These are phyloP conservation scores for Colletotrichum horii DNA, from an alignment of 2,329 filamentous ascomycete species.

Conservation along the genomic window DNA sequence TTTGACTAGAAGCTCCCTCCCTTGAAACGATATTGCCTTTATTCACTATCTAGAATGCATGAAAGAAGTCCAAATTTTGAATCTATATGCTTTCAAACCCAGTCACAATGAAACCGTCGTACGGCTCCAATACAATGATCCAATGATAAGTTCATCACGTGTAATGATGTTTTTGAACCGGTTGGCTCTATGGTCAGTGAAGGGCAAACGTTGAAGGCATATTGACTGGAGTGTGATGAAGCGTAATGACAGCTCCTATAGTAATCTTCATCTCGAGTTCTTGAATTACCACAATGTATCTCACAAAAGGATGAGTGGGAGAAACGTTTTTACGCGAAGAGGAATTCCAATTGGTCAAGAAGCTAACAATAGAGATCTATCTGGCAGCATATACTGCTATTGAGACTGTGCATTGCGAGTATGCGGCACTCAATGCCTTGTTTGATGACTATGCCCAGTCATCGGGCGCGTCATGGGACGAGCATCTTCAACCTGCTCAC, in stretches of 20 bases:
- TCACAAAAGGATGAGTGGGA: background rate
- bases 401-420: background rate
- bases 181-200: background rate
- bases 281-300: background rate
- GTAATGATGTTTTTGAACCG: background rate
- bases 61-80: too few relatives aligned
- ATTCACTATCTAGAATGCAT: background rate
- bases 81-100: too few relatives aligned
- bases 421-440: background rate
- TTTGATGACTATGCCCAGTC: background rate
- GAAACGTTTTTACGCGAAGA: background rate
- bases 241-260: background rate
- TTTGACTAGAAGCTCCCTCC: background rate
- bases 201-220: background rate
- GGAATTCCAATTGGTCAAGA: background rate
- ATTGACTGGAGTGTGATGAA: background rate
- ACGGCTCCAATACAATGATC: background rate
- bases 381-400: background rate
- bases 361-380: background rate
- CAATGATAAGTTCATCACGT: background rate
- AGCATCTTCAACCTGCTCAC: conserved; percentile 21
- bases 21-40: background rate
- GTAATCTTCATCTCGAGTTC: background rate
- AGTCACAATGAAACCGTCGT: background rate
- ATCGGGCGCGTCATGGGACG: conserved; percentile 15